phyloP scores from a whole-genome alignment of 2,329 filamentous ascomycete species.

The Pyrenochaeta sp. region DNA sequence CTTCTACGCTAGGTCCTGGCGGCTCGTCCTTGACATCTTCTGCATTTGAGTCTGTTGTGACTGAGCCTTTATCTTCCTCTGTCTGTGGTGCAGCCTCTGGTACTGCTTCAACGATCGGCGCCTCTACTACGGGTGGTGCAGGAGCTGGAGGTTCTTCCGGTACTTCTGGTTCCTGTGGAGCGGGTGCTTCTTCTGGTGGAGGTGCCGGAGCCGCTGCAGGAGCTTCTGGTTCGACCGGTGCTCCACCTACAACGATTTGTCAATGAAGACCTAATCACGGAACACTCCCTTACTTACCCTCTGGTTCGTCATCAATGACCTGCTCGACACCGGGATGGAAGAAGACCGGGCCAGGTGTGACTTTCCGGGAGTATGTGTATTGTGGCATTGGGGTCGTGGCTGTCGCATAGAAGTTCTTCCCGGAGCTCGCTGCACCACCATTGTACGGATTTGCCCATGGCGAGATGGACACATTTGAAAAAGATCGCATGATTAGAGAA shows the following conservation, averaged over 20 bases:
- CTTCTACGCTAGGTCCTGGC: constrained; percentile 15
- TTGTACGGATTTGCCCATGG: constrained; percentile 44
- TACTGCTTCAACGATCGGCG: constrained; percentile 5
- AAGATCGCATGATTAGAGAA: constrained; percentile 40
- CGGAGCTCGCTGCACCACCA: constrained; percentile 19
- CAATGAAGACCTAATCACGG: no score
- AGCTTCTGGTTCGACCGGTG: constrained; percentile 24
- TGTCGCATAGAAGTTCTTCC: constrained; percentile 23
- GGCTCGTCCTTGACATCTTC: constrained; percentile 37
- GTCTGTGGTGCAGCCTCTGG: constrained; percentile 4
- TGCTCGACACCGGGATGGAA: constrained; percentile 33
- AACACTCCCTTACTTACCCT: constrained; percentile 23
- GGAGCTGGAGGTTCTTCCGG: constrained; percentile 9
- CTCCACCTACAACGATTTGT: constrained; percentile 30
- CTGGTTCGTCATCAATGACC: constrained; percentile 23
- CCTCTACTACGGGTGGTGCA: constrained; percentile 10
- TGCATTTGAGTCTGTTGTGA: constrained; percentile 13
- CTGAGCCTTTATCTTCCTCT: constrained; percentile 6
- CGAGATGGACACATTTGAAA: constrained; percentile 41
- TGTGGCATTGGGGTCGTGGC: constrained; percentile 19
- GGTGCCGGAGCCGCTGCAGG: constrained; percentile 13
- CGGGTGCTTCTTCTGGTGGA: constrained; percentile 10
- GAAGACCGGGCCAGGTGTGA: constrained; percentile 30
- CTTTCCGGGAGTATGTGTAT: constrained; percentile 33
- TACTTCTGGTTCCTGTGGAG: constrained; percentile 7